These are phyloP conservation scores for Tricladium varicosporioides DNA, from an alignment of 2,329 filamentous ascomycete species.

Conservation along the genomic window DNA sequence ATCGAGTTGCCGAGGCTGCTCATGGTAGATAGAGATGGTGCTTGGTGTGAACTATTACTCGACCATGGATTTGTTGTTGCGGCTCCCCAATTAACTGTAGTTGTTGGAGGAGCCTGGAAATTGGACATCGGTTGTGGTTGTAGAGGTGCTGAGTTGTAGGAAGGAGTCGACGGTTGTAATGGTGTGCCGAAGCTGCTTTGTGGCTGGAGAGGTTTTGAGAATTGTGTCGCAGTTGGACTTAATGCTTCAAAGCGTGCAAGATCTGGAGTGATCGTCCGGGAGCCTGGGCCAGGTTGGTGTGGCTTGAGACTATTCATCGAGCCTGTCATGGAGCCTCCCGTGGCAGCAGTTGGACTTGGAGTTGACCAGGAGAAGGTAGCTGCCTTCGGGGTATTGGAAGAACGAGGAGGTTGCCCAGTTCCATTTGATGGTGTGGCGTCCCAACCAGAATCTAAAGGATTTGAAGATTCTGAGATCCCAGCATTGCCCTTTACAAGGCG, in stretches of 20 bases:
- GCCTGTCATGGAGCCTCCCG: conserved; percentile 18
- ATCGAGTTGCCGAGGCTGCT: conserved; percentile 43
- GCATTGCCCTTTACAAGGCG: conserved; percentile 77
- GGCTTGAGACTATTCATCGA: conserved; percentile 33
- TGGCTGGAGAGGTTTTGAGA: conserved; percentile 51
- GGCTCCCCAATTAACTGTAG: conserved; percentile 49
- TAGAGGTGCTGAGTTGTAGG: conserved; percentile 16
- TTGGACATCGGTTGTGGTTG: conserved; percentile 12
- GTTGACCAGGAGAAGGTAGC: conserved; percentile 65
- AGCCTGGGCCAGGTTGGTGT: conserved; percentile 36
- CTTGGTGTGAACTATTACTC: conserved; percentile 31
- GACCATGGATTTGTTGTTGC: conserved; percentile 49
- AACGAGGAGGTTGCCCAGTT: conserved; percentile 35
- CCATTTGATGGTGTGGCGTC: conserved; percentile 41
- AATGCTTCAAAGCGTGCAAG: conserved; percentile 54
- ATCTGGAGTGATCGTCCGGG: conserved; percentile 59
- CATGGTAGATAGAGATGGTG: conserved; percentile 37
- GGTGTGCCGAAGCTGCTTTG: conserved; percentile 38
- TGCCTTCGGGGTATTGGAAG: conserved; percentile 38
- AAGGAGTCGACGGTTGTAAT: conserved; percentile 16
- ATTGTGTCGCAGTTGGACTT: conserved; percentile 59
- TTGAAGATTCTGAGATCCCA: conserved; percentile 31
- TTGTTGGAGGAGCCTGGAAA: conserved; percentile 22
- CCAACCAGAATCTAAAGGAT: conserved; percentile 50
- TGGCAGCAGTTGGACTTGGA: conserved; percentile 43